Conservation (phyloP, 2,329 filamentous ascomycete genomes). For the Hirsutella rhossiliensis region DNA sequence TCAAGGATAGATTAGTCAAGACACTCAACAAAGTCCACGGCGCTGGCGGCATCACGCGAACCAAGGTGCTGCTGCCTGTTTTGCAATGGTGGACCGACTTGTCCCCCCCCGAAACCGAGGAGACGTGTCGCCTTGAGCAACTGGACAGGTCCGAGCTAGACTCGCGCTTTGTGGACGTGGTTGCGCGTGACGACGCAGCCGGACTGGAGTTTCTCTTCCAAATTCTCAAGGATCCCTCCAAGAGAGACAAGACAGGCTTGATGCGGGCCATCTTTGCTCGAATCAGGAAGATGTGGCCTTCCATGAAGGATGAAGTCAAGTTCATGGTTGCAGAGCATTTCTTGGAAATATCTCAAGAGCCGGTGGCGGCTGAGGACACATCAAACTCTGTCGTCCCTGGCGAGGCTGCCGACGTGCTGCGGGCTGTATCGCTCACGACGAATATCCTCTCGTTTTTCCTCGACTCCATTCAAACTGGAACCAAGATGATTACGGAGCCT, state of each 20-base stretch:
- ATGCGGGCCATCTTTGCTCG: constrained; percentile 54
- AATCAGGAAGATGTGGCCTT: constrained; percentile 60
- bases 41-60: constrained; percentile 56
- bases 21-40: constrained; percentile 62
- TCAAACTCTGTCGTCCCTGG: constrained; percentile 28
- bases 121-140: constrained; percentile 26
- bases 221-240: constrained; percentile 28
- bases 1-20: constrained; percentile 62
- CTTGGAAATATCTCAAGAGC: constrained; percentile 46
- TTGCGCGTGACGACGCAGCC: constrained; percentile 38
- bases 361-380: constrained; percentile 18
- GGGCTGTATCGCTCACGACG: constrained; percentile 61
- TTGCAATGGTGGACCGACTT: constrained; percentile 57
- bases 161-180: constrained; percentile 34
- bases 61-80: constrained; percentile 63
- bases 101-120: constrained; percentile 34
- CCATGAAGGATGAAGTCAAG: constrained; percentile 53
- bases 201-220: constrained; percentile 41
- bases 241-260: constrained; percentile 35
- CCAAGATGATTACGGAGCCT: constrained; percentile 58
- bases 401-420: constrained; percentile 60
- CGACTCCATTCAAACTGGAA: constrained; percentile 59
- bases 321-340: constrained; percentile 48
- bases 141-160: constrained; percentile 30
- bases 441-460: constrained; percentile 61